Evolutionary conservation across 257 asterid genomes (phyloP), one percentile per base, ranked within the genome.

Genomic region (Lavandula angustifolia): DNA sequence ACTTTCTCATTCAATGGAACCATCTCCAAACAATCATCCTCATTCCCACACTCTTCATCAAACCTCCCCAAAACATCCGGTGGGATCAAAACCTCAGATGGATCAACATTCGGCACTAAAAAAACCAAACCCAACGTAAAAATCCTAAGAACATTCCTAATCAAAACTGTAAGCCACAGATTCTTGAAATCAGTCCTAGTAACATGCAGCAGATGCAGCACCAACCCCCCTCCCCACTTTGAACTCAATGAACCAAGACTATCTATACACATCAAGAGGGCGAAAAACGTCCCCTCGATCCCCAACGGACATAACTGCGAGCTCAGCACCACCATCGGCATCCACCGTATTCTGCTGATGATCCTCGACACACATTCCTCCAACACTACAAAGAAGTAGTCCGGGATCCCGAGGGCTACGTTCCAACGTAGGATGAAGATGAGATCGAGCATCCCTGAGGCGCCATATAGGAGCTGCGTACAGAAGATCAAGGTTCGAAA

Each of bases 281-380:
- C 89, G 18, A 88, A 88, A 58, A 85, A 88, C 0, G 89, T 85
- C 42, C 94, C 96, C 74, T 87, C 94, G 11, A 87, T 87, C 35
- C 96, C 96, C 14, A 62, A 12, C 34, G 87, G 94, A 48, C 83
- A 83, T 2, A 87, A 70, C 50, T 81, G 84, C 7, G 91, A 83
- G 51, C 96, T 85, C 53, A 87, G 69, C 0, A 85, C 91, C 72
- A 85, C 64, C 86, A 85, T 82, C 0, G 96, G 96, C 85, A 87
- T 87, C 96, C 96, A 83, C 66, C 86, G 46, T 49, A 85, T 78
- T 9, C 79, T 56, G 52, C 77, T 54, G 0, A 87, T 69, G 27
- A 83, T 73, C 16, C 84, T 78, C 0, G 82, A 78, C 1, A 85
- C 75, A 12, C 84, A 78, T 46, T 79, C 87, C 65, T 85, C 91